phyloP scores from a whole-genome alignment of 148 eudicot species.

The Fagopyrum esculentum region DNA sequence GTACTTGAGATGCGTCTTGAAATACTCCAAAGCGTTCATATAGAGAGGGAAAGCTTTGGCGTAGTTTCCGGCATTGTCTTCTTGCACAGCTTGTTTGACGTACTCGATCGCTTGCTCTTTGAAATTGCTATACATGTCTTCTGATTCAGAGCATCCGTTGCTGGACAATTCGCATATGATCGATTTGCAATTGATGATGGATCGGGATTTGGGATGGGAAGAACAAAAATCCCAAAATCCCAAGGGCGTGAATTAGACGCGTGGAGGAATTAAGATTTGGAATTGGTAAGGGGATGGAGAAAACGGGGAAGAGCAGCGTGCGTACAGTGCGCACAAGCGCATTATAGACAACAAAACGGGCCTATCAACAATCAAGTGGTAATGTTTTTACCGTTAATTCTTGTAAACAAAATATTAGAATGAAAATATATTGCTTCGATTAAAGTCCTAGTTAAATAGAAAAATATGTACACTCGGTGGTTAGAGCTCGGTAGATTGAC shows the following conservation, averaged over 20 bases:
- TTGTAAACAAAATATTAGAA: no score
- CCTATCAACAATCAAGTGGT: not conserved
- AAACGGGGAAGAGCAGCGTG: not conserved
- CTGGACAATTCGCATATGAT: not conserved
- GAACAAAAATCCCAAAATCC: slow-evolving; percentile 7
- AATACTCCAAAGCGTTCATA: slow-evolving; percentile 92
- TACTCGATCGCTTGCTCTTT: slow-evolving; percentile 97
- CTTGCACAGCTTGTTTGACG: slow-evolving; percentile 85
- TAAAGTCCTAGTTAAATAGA: no score
- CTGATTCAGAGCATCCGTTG: slow-evolving; percentile 6
- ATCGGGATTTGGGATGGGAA: slow-evolving; percentile 6
- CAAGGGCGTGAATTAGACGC: slow-evolving; percentile 9
- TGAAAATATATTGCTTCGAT: no score
- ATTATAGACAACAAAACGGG: not conserved
- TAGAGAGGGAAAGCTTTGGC: slow-evolving; percentile 87
- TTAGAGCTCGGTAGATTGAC: no score
- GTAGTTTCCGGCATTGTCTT: slow-evolving; percentile 93
- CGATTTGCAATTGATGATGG: not conserved
- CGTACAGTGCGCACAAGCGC: not conserved
- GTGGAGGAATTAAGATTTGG: not conserved
- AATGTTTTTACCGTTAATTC: no score
- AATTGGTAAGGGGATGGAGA: not conserved
- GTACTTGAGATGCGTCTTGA: slow-evolving; percentile 85
- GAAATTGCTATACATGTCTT: slow-evolving; percentile 86
- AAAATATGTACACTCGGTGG: no score